Base-by-base conservation (phyloP, 2,329 filamentous ascomycete species). In the Acephala macrosclerotiorum region DNA sequence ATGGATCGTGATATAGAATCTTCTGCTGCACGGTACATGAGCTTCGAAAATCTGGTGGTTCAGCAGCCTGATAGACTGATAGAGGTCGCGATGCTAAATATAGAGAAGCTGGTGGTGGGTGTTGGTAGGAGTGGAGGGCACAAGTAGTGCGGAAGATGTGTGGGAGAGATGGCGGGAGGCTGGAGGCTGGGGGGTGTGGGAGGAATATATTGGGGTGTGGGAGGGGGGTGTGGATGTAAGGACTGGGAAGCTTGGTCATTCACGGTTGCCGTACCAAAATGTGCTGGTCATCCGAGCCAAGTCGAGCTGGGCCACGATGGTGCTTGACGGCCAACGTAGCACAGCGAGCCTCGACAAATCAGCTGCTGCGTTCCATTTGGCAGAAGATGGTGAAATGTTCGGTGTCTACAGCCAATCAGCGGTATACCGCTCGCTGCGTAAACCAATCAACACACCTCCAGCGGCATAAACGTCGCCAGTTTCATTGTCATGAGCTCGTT, bases 11-110 rank as follows among this genome's bases (percentile, higher is more conserved):
- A 65, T 69, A 69, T 69, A 69, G 67, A 67, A 55, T 42, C 20
- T 49, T 56, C 11, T n/a, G 59, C 16, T 61, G 60, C 38, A 60
- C 63, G 61, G 67, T 68, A 68, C 67, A 63, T 68, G 63, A 35
- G 49, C 29, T 26, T 59, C 35, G 38, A 66, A 60, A 66, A 66
- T 68, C 60, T 66, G 20, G 47, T 55, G 60, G 63, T 62, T 40
- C 57, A 53, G 58, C 33, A 58, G 68, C 57, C 63, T 65, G 70
- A 73, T 71, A 73, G 68, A 71, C 67, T 66, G 71, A 73, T 73
- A 71, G 70, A 71, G 67, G 68, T 70, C 22, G 58, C 65, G 70
- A 70, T 73, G 72, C 70, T 72, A 71, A 73, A 73, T 73, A 73
- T 72, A 72, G 69, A 72, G 72, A 70, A 66, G 65, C 40, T 66